phyloP scores from a whole-genome alignment of 495 filamentous ascomycete genomes.

The Aeminium ludgeri region DNA sequence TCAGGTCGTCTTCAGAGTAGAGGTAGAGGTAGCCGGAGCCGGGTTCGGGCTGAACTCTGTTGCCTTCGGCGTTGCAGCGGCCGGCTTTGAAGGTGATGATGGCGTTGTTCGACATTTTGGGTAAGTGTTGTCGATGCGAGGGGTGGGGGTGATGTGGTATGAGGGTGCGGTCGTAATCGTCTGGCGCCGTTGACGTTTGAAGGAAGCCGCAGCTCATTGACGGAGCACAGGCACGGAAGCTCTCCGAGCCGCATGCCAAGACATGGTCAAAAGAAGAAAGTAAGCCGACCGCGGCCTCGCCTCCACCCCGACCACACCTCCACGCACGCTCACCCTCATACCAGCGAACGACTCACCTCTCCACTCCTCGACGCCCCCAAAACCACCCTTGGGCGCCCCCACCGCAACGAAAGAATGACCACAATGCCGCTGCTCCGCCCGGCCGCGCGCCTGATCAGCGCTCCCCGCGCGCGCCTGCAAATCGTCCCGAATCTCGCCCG shows the following conservation, averaged over 20 bases:
- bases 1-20: constrained; percentile 81
- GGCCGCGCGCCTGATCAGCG: constrained; percentile 10
- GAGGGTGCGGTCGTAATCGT: too few relatives aligned
- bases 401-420: not conserved
- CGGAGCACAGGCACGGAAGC: too few relatives aligned
- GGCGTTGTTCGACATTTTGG: constrained; percentile 56
- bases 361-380: not conserved
- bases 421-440: constrained; percentile 13
- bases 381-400: too few relatives aligned
- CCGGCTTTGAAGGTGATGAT: constrained; percentile 97
- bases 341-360: not conserved
- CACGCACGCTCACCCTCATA: too few relatives aligned
- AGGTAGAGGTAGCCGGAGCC: constrained; percentile 84
- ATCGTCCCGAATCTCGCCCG: constrained; percentile 8
- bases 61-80: constrained; percentile 51
- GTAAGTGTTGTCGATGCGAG: not conserved
- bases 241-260: constrained; percentile 3
- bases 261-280: not conserved
- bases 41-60: constrained; percentile 47
- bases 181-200: too few relatives aligned
- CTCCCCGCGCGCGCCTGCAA: constrained; percentile 12
- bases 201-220: too few relatives aligned
- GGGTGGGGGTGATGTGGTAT: not conserved
- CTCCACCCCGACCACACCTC: too few relatives aligned
- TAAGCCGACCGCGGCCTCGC: too few relatives aligned